These are phyloP conservation scores for Rhododendron simsii DNA, from an alignment of 148 eudicot species.

Conservation along the genomic window DNA sequence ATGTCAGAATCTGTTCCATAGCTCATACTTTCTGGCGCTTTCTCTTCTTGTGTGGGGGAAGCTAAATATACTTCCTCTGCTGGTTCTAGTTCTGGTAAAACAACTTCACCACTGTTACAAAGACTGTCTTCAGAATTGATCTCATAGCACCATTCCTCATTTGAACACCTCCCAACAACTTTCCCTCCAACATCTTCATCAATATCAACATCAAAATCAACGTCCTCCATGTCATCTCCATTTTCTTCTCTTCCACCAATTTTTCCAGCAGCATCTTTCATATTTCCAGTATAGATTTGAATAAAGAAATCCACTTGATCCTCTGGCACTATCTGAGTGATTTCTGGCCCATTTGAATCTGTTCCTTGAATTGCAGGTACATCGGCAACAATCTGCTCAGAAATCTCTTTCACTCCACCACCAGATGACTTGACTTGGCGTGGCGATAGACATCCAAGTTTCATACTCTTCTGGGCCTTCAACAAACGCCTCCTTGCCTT, in stretches of 20 bases:
- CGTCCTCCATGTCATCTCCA: not conserved
- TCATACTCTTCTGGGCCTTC: slow-evolving; percentile 45
- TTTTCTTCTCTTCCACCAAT: not conserved
- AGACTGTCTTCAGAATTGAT: slow-evolving; percentile 17
- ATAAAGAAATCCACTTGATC: slow-evolving; percentile 40
- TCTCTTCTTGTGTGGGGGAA: slow-evolving; percentile 16
- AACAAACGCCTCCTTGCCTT: slow-evolving; percentile 44
- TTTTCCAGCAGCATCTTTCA: slow-evolving; percentile 4
- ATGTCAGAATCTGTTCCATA: slow-evolving; percentile 40
- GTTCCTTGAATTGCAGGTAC: slow-evolving; percentile 10
- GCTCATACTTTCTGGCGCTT: slow-evolving; percentile 8
- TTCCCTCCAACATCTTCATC: slow-evolving; percentile 1
- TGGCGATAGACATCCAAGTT: slow-evolving; percentile 39
- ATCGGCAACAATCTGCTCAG: not conserved
- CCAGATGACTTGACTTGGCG: slow-evolving; percentile 24
- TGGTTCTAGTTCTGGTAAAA: slow-evolving; percentile 14
- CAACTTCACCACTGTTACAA: slow-evolving; percentile 3
- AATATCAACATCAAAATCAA: not conserved
- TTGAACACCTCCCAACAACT: slow-evolving; percentile 20
- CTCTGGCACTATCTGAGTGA: slow-evolving; percentile 15
- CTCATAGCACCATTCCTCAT: slow-evolving; percentile 14
- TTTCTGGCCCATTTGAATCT: not conserved
- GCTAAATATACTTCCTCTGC: slow-evolving; percentile 5
- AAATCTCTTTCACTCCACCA: slow-evolving; percentile 7
- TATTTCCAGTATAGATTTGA: slow-evolving; percentile 33